Conservation (phyloP, 352 stramenopile species). For the Globisporangium radiosum region DNA sequence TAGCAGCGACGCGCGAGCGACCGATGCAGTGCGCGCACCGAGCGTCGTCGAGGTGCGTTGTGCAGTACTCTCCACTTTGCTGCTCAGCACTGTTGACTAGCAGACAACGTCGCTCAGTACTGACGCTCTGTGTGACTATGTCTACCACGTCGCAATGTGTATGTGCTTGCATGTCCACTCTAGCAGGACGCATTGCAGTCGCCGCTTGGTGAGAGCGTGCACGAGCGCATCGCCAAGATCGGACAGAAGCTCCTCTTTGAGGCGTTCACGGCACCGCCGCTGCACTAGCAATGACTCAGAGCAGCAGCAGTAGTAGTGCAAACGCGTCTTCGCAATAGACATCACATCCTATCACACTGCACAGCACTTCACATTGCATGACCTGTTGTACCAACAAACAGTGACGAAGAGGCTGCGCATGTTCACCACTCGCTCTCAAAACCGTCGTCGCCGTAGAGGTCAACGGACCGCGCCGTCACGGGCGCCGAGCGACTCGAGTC, state of each 20-base stretch:
- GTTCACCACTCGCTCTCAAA: conserved; percentile 49
- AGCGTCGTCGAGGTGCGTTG: conserved; percentile 8
- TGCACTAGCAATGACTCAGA: not conserved
- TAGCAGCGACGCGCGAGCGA: not conserved
- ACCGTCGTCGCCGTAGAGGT: conserved; percentile 45
- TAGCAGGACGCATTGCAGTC: not conserved
- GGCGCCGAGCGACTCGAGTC: conserved; percentile 4
- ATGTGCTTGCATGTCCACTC: too few species aligned
- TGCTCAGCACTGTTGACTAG: too few species aligned
- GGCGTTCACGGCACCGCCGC: conserved; percentile 30
- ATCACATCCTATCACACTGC: too few species aligned
- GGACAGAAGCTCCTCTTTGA: conserved; percentile 64
- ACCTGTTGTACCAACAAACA: not conserved
- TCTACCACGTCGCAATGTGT: too few species aligned
- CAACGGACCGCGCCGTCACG: conserved; percentile 15
- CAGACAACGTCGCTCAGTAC: not conserved
- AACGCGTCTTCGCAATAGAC: not conserved
- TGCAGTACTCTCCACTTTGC: too few species aligned
- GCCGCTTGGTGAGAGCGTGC: conserved; percentile 15
- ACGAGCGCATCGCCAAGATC: conserved; percentile 61
- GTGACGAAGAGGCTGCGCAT: not conserved
- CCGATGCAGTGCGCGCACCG: not conserved
- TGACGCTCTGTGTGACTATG: too few species aligned
- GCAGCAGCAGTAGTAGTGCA: not conserved
- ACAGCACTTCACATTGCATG: too few species aligned